These are phyloP conservation scores for Cnidoscolus chayamansa DNA, from an alignment of 441 rosid genomes.

Conservation along the genomic window DNA sequence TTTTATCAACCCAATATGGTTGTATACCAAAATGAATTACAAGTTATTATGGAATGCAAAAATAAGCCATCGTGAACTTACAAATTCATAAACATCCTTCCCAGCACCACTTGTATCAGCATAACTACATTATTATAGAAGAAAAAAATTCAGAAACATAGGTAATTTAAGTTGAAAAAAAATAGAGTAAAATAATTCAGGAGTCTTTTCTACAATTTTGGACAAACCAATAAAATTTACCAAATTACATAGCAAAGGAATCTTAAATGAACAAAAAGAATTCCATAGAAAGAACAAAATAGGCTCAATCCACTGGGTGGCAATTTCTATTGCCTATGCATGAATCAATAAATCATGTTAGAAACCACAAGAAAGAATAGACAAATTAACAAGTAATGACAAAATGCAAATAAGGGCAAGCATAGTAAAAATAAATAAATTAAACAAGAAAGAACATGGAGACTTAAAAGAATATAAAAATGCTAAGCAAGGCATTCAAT, in stretches of 20 bases:
- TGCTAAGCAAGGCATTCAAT: too few species aligned
- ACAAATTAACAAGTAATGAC: neutral
- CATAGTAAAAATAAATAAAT: neutral
- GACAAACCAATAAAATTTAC: slow-evolving; percentile 11
- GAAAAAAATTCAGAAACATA: neutral
- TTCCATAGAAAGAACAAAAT: neutral
- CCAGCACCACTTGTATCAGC: slow-evolving; percentile 88
- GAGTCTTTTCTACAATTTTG: slow-evolving; percentile 25
- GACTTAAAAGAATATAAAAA: neutral
- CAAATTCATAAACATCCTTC: slow-evolving; percentile 85
- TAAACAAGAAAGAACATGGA: neutral
- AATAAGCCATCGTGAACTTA: slow-evolving; percentile 35
- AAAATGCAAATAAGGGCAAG: neutral
- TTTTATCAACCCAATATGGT: neutral
- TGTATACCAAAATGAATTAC: neutral
- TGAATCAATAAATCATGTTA: neutral
- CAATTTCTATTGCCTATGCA: neutral
- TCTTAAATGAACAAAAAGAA: neutral
- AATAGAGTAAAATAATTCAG: neutral
- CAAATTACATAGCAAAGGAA: neutral
- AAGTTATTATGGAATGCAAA: slow-evolving; percentile 9
- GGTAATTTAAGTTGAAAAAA: too few species aligned
- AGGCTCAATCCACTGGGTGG: neutral
- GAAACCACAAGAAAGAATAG: slow-evolving; percentile 7
- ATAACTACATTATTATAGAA: slow-evolving; percentile 42